phyloP scores from a whole-genome alignment of 2,329 filamentous ascomycete genomes.

The Nothophaeocryptopus gaeumannii region DNA sequence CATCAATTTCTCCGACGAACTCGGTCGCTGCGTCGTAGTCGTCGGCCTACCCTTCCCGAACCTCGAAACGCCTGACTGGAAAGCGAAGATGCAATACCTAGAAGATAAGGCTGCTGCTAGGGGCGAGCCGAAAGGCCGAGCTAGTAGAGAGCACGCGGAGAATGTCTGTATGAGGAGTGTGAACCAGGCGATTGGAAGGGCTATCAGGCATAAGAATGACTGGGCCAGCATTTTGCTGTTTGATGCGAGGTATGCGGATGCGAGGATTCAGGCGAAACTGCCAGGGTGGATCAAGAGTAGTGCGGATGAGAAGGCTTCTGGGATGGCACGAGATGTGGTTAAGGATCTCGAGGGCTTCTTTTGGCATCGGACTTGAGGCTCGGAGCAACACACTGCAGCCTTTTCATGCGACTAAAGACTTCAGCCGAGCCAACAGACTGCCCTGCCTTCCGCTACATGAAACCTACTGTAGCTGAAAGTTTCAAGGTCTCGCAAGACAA shows the following conservation, averaged over 20 bases:
- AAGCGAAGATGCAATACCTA: constrained; percentile 83
- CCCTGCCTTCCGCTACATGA: too few species aligned
- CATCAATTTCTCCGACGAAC: constrained; percentile 92
- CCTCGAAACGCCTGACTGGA: constrained; percentile 84
- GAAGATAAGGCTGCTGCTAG: constrained; percentile 55
- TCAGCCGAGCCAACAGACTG: too few species aligned
- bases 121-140: constrained; percentile 40
- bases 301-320: constrained; percentile 6
- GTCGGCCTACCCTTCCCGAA: constrained; percentile 93
- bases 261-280: constrained; percentile 72
- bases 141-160: constrained; percentile 79
- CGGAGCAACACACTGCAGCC: too few species aligned
- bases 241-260: constrained; percentile 73
- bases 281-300: constrained; percentile 75
- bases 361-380: background rate
- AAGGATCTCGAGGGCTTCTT: constrained; percentile 17
- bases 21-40: constrained; percentile 88
- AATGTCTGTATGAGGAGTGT: constrained; percentile 96
- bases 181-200: constrained; percentile 92
- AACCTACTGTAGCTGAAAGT: too few species aligned
- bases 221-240: constrained; percentile 87
- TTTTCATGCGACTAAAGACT: too few species aligned
- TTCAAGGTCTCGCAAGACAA: too few species aligned
- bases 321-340: constrained; percentile 8
- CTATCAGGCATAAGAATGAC: constrained; percentile 82